phyloP scores from a whole-genome alignment of 495 filamentous ascomycete species.

The Hypoxylon lenormandii region DNA sequence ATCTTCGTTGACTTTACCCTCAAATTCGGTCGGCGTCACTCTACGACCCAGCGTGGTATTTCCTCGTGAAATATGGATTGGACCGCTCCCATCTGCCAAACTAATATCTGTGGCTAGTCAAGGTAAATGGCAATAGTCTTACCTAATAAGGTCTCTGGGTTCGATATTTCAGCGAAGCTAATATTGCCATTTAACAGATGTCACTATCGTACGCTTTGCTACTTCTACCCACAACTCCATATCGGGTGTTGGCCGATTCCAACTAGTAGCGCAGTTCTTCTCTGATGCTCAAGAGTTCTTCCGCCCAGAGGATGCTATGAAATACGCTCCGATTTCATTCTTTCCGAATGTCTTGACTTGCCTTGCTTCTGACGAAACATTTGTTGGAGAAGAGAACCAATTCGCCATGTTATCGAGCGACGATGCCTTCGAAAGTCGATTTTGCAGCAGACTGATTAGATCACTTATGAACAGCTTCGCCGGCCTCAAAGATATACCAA shows the following conservation, averaged over 20 bases:
- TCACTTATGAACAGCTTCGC: slow-evolving; percentile 7
- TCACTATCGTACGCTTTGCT: background rate
- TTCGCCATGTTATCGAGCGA: background rate
- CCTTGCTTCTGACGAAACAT: background rate
- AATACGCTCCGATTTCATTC: background rate
- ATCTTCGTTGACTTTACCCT: background rate
- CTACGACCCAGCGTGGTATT: background rate
- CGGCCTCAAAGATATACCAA: slow-evolving; percentile 6
- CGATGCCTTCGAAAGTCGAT: slow-evolving; percentile 6
- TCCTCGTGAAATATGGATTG: background rate
- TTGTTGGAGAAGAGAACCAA: background rate
- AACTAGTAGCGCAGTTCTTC: background rate
- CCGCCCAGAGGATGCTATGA: background rate
- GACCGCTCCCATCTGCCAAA: background rate
- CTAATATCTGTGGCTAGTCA: background rate
- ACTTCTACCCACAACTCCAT: background rate
- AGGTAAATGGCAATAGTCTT: background rate
- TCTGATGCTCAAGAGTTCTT: background rate
- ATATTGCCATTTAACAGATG: background rate
- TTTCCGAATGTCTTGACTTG: background rate
- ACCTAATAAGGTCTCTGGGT: background rate
- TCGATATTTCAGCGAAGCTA: background rate
- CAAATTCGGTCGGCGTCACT: background rate
- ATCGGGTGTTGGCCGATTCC: background rate
- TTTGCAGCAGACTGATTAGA: slow-evolving; percentile 1